Base-by-base conservation (phyloP, 2,329 filamentous ascomycete species). In the Aspergillus sp. region DNA sequence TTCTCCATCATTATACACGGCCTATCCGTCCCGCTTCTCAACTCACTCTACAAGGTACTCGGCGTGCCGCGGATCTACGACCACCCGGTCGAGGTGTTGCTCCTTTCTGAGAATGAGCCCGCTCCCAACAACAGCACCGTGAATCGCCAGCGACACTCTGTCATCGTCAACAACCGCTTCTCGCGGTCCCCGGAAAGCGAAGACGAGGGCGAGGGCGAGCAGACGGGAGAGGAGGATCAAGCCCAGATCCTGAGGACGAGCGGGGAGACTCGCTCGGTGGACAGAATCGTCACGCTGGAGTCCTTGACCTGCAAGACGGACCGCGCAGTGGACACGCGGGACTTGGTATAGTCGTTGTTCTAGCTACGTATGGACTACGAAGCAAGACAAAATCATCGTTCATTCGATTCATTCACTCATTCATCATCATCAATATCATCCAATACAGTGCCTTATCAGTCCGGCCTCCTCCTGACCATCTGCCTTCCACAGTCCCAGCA, bases 1-100 rank as follows among this genome's bases (percentile, higher is more conserved):
- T 72, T 72, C 56, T 72, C 69, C 1, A 69, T 73, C 25, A 53
- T 74, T 10, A 57, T 71, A n/a, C 72, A 75, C 54, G 71, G 71
- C 9, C 55, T 74, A 11, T 73, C 71, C 2, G 67, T 74, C 17
- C 72, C 72, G 0, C 50, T 63, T 3, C 63, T 74, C 17, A 67
- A 70, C 53, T 44, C 58, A 7, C 55, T 72, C 40, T 71, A 72
- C 54, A 64, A 58, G 45, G 55, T 59, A 21, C 59, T 64, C 41
- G 57, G 58, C n/a, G 67, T 74, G 7, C 58, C 60, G 3, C 59
- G 52, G 2, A 62, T 74, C 23, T 54, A 58, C 20, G 70, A 73
- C 49, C 61, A 69, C 16, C 70, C 68, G 2, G 64, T 71, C 1
- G 64, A 71, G 40, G 56, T 72, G 7, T 45, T 64, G 13, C 59